Conservation (phyloP, 805 yeast species). For the Cephaloascus albidus region DNA sequence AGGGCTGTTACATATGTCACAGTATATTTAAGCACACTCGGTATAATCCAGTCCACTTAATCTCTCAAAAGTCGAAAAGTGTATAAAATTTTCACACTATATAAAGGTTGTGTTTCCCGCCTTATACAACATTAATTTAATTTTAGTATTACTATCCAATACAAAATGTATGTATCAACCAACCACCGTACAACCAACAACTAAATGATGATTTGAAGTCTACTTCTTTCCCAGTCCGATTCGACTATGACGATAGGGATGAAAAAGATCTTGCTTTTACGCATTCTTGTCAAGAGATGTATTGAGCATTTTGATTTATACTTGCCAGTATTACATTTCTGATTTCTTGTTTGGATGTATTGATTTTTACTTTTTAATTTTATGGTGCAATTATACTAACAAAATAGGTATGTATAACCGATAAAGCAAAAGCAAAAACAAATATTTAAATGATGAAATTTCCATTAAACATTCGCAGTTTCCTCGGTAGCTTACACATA, state of each 20-base stretch:
- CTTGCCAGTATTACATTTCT: conserved; percentile 83
- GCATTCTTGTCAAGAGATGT: conserved; percentile 27
- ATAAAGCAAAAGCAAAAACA: too few species aligned
- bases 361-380: conserved; percentile 2
- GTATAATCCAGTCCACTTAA: too few species aligned
- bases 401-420: too few species aligned
- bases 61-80: too few species aligned
- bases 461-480: conserved; percentile 86
- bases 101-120: too few species aligned
- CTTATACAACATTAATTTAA: too few species aligned
- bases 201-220: conserved; percentile 38
- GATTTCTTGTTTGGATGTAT: conserved; percentile 22
- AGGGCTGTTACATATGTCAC: too few species aligned
- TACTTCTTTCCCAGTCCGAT: conserved; percentile 88
- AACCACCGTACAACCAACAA: background rate
- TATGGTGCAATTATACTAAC: conserved; percentile 2
- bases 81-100: too few species aligned
- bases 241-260: conserved; percentile 92
- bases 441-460: conserved; percentile 59
- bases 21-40: too few species aligned
- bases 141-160: too few species aligned
- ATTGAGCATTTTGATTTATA: conserved; percentile 48
- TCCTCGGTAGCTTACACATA: conserved; percentile 82
- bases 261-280: conserved; percentile 33
- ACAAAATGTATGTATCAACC: too few species aligned